Base-by-base conservation (phyloP, 306 rosid species). In the Cercis canadensis region DNA sequence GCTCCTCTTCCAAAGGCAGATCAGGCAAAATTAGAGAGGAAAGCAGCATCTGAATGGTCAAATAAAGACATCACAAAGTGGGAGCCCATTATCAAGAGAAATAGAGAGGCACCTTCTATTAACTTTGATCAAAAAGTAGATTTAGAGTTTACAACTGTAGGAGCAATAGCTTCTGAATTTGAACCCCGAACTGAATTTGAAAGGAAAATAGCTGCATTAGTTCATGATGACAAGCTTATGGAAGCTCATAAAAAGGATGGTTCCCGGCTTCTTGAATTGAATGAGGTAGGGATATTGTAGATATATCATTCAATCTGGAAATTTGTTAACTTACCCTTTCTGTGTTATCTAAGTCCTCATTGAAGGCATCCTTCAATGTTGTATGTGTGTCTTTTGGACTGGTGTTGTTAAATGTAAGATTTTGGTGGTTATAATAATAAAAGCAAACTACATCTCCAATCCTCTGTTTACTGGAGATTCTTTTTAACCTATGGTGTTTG, bases 191-290 rank as follows among this genome's bases (percentile, higher is more conserved):
- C 97, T 40, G 89, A 86, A 39, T 87, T 94, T 55, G 99, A 94
- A 87, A 91, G 57, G 88, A 86, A 91, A 75, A 94, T 94, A 32
- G 96, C 87, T 70, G 89, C 91, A 46, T 58, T 94, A 24, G 76
- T 86, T 60, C n/a, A 75, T 62, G 78, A 80, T 71, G 86, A 81
- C 40, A 45, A 78, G 64, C 74, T 94, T 64, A 67, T 59, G 79
- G 97, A 94, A 76, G 99, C 97, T 81, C 92, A 94, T 77, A 70
- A 53, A 47, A 86, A 81, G 6, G 99, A 94, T 66, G 97, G 99
- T 59, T 81, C 88, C 40, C 82, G 82, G 81, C 89, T 94, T 73
- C 97, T 94, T 80, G 97, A 89, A 75, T 66, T 91, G 53, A 94
- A 89, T 74, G 60, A 80, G 96, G 99, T 91, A 80, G 56, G 53